These are phyloP conservation scores for Rachicladosporium sp. DNA, from an alignment of 2,329 filamentous ascomycete species.

Conservation along the genomic window DNA sequence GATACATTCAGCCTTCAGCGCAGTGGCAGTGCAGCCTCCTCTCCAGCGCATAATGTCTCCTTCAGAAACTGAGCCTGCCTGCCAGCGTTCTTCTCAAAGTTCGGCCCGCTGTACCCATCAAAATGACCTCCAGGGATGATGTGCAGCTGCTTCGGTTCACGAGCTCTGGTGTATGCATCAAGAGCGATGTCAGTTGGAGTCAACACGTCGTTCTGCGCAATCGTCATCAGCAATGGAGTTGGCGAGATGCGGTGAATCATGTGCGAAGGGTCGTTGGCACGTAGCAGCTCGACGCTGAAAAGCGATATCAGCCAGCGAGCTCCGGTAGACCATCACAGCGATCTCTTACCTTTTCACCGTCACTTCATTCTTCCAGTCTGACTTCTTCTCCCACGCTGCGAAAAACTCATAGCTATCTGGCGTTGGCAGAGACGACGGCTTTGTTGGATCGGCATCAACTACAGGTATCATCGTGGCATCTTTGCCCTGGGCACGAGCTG, in stretches of 20 bases:
- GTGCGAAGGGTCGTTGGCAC: constrained; percentile 4
- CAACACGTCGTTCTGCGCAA: constrained; percentile 24
- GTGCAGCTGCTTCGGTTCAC: constrained; percentile 29
- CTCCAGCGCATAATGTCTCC: constrained; percentile 7
- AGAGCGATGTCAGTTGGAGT: constrained; percentile 25
- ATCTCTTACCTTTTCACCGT: constrained; percentile 21
- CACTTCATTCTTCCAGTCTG: constrained; percentile 28
- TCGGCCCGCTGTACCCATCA: constrained; percentile 21
- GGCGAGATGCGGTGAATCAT: constrained; percentile 21
- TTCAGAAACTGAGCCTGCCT: constrained; percentile 25
- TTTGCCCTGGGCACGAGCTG: constrained; percentile 22
- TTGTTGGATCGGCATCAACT: constrained; percentile 20
- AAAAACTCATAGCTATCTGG: constrained; percentile 27
- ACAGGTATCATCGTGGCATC: constrained; percentile 21
- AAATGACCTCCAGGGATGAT: constrained; percentile 30
- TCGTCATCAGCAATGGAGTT: constrained; percentile 28
- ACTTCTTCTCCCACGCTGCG: constrained; percentile 21
- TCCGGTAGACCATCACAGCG: background rate
- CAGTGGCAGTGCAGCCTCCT: constrained; percentile 3
- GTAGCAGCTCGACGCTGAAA: constrained; percentile 1
- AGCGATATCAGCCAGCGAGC: background rate
- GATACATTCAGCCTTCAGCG: constrained; percentile 5
- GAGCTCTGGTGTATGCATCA: constrained; percentile 24
- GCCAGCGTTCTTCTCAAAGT: constrained; percentile 21
- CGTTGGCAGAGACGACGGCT: constrained; percentile 22